Conservation (phyloP, 1,139 yeast species). For the Diutina neorugosa region DNA sequence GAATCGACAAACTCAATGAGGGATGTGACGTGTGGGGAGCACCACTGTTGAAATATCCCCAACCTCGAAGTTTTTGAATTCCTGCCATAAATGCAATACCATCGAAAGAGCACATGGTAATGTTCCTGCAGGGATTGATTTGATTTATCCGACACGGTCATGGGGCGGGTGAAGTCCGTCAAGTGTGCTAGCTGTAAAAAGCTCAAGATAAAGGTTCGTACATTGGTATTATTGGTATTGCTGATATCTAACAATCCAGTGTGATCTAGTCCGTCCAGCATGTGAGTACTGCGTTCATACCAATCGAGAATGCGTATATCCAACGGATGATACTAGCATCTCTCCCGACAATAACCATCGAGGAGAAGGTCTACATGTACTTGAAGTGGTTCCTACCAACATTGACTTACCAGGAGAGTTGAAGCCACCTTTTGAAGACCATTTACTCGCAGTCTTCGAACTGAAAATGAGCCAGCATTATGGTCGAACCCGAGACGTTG, state of each 20-base stretch:
- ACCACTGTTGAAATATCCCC: neutral
- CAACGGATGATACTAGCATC: constrained; percentile 5
- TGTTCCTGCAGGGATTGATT: neutral
- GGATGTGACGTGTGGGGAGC: neutral
- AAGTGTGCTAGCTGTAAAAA: neutral
- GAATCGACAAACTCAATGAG: neutral
- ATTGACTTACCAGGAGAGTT: neutral
- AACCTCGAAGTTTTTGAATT: too few species aligned
- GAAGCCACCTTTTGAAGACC: neutral
- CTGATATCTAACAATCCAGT: constrained; percentile 10
- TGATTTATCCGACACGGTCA: too few species aligned
- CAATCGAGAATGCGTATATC: constrained; percentile 18
- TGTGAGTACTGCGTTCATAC: constrained; percentile 29
- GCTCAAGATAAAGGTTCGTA: neutral
- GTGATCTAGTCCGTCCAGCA: constrained; percentile 21
- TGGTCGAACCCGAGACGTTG: neutral
- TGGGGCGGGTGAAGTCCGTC: neutral
- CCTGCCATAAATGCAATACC: too few species aligned
- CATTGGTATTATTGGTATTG: neutral
- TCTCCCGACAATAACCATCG: neutral
- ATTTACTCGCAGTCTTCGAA: neutral
- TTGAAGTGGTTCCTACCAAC: neutral
- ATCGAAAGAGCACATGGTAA: neutral
- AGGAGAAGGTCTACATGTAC: too few species aligned
- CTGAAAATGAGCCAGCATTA: neutral